phyloP scores from a whole-genome alignment of 345 rosid genomes.

The Chamaenerion angustifolium region DNA sequence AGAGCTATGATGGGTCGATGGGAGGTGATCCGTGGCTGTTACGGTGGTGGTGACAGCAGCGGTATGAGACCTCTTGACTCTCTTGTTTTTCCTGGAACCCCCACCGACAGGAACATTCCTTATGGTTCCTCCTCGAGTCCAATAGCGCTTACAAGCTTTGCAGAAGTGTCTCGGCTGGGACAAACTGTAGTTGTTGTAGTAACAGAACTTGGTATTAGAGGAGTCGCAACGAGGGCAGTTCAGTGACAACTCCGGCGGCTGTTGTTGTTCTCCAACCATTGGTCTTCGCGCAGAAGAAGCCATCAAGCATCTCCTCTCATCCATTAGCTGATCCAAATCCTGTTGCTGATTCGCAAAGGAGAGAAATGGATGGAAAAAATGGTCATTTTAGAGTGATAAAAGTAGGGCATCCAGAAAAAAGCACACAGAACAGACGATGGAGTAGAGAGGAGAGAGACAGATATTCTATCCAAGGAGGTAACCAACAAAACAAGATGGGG shows the following conservation, averaged over 20 bases:
- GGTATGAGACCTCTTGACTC: too few relatives aligned
- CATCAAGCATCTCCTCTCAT: neutral
- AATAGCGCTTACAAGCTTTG: slow-evolving; percentile 53
- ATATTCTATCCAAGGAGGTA: slow-evolving; percentile 55
- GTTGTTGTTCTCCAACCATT: slow-evolving; percentile 8
- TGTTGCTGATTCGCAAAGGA: too few relatives aligned
- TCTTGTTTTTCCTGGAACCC: slow-evolving; percentile 45
- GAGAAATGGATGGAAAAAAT: neutral
- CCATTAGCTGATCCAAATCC: neutral
- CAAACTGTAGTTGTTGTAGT: slow-evolving; percentile 58
- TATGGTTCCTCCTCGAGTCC: slow-evolving; percentile 67
- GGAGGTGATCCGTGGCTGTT: slow-evolving; percentile 12
- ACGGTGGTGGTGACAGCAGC: slow-evolving; percentile 5
- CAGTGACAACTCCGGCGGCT: slow-evolving; percentile 19
- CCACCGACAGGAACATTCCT: slow-evolving; percentile 63
- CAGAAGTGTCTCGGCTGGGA: slow-evolving; percentile 66
- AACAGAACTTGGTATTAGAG: slow-evolving; percentile 52
- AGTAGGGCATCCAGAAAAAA: too few relatives aligned
- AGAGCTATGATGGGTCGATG: neutral
- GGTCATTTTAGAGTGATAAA: neutral
- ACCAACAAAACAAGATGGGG: slow-evolving; percentile 36
- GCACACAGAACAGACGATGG: slow-evolving; percentile 5
- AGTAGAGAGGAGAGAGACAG: slow-evolving; percentile 8
- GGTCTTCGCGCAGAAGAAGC: neutral
- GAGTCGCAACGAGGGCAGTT: slow-evolving; percentile 65